A percentile compares a stretch with the other conserved stretches of the same genome.
phyloP scores from a whole-genome alignment of 2,329 filamentous ascomycete genomes.

The Neopestalotiopsis clavispora region DNA sequence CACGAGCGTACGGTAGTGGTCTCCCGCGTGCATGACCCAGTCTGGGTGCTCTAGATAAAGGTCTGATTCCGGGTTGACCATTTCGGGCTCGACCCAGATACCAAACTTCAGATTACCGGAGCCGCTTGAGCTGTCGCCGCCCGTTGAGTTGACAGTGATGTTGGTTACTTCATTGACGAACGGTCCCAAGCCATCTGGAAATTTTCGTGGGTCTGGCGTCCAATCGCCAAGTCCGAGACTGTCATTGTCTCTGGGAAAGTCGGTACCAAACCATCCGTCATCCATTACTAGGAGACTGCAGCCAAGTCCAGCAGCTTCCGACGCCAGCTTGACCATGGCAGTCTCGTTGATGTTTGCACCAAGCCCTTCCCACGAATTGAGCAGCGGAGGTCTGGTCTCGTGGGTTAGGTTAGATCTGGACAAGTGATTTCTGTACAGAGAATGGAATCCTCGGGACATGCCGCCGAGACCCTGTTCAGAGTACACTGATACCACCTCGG shows the following conservation, averaged over 20 bases:
- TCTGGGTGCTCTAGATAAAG: conserved; percentile 67
- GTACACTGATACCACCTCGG: conserved; percentile 67
- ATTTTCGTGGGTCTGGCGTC: conserved; percentile 61
- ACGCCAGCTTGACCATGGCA: conserved; percentile 58
- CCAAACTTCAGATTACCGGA: conserved; percentile 61
- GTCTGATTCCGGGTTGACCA: conserved; percentile 67
- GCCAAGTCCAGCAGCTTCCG: conserved; percentile 62
- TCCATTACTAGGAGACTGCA: conserved; percentile 69
- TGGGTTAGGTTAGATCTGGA: conserved; percentile 60
- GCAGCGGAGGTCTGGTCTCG: conserved; percentile 56
- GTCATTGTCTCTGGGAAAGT: conserved; percentile 64
- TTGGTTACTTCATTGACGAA: conserved; percentile 57
- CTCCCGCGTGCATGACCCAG: conserved; percentile 64
- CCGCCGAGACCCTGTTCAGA: conserved; percentile 62
- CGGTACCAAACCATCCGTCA: conserved; percentile 70
- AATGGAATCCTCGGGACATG: conserved; percentile 66
- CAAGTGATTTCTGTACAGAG: conserved; percentile 65
- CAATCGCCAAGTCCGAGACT: conserved; percentile 67
- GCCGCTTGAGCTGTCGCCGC: conserved; percentile 39
- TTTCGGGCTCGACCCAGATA: conserved; percentile 72
- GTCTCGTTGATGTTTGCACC: conserved; percentile 62
- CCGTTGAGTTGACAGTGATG: conserved; percentile 41
- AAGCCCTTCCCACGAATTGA: conserved; percentile 72
- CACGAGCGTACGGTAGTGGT: conserved; percentile 59
- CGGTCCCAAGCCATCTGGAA: conserved; percentile 59